Evolutionary conservation across 139 green algal genomes (phyloP).

Genomic region (Pleodorina starrii): DNA sequence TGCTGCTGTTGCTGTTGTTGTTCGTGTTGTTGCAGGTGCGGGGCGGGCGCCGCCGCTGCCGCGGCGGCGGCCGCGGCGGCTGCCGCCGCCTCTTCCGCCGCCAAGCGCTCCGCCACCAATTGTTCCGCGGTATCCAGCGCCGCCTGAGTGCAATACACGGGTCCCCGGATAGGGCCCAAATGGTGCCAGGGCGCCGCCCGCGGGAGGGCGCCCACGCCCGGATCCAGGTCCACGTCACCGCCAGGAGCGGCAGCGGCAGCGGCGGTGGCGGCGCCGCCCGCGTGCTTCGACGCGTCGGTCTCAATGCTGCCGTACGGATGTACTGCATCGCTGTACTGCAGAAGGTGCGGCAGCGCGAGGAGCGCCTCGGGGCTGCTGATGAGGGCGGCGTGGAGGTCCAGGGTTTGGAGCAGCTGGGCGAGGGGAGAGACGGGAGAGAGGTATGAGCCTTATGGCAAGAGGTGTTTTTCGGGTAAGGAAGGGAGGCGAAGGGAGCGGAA

Average conservation of each 20-base stretch:
- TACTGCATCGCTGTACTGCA: neutral
- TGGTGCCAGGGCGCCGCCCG: neutral
- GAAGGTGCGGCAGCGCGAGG: slow-evolving; percentile 47
- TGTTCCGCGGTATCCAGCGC: slow-evolving; percentile 53
- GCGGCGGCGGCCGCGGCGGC: neutral
- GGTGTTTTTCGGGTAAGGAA: no score
- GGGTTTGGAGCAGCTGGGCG: slow-evolving; percentile 6
- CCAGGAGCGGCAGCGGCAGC: no score
- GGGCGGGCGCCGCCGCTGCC: neutral
- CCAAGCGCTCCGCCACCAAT: slow-evolving; percentile 35
- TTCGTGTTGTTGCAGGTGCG: no score
- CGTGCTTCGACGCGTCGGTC: no score
- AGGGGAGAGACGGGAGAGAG: neutral
- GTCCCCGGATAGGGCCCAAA: slow-evolving; percentile 13
- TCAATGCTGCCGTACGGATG: no score
- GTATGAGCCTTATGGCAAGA: no score
- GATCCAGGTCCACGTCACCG: no score
- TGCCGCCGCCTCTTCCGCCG: neutral
- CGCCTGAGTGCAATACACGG: slow-evolving; percentile 48
- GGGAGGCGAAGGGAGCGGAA: no score
- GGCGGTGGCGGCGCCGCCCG: no score
- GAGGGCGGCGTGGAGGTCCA: slow-evolving; percentile 50
- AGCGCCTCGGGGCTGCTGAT: slow-evolving; percentile 49
- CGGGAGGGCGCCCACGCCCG: neutral
- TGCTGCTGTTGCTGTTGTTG: no score